phyloP scores from a whole-genome alignment of 345 rosid genomes.

The Punica granatum region DNA sequence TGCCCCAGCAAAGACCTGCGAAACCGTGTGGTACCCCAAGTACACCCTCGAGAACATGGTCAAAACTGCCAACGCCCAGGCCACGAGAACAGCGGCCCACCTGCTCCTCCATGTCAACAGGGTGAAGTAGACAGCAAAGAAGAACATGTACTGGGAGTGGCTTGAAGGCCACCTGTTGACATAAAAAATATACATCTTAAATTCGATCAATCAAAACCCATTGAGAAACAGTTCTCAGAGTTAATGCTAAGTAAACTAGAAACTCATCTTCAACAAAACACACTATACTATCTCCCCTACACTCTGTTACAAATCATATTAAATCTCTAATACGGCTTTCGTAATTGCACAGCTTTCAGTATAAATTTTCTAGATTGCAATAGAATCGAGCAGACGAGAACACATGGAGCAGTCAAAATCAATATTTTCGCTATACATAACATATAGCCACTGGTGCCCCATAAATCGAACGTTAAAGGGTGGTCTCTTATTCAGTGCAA shows the following conservation, averaged over 20 bases:
- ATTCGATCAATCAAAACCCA: not conserved
- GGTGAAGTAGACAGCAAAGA: constrained; percentile 60
- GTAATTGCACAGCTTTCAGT: not conserved
- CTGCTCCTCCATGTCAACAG: constrained; percentile 42
- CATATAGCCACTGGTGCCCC: no score
- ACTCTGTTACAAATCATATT: not conserved
- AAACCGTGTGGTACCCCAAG: constrained; percentile 79
- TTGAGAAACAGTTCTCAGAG: no score
- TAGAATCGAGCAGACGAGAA: not conserved
- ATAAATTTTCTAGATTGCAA: not conserved
- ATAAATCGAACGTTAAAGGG: no score
- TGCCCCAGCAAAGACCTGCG: constrained; percentile 88
- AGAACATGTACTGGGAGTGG: constrained; percentile 88
- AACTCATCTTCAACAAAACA: no score
- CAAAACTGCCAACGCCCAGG: constrained; percentile 63
- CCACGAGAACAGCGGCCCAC: constrained; percentile 31
- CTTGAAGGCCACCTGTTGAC: constrained; percentile 70
- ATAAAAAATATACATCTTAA: not conserved
- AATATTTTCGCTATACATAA: no score
- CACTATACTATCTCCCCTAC: no score
- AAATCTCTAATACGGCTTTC: no score
- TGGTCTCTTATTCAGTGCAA: no score
- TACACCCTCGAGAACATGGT: constrained; percentile 94
- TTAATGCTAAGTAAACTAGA: no score
- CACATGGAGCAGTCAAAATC: not conserved